These are phyloP conservation scores for Olyra latifolia DNA, from an alignment of 176 grass and related monocot species.

Conservation along the genomic window DNA sequence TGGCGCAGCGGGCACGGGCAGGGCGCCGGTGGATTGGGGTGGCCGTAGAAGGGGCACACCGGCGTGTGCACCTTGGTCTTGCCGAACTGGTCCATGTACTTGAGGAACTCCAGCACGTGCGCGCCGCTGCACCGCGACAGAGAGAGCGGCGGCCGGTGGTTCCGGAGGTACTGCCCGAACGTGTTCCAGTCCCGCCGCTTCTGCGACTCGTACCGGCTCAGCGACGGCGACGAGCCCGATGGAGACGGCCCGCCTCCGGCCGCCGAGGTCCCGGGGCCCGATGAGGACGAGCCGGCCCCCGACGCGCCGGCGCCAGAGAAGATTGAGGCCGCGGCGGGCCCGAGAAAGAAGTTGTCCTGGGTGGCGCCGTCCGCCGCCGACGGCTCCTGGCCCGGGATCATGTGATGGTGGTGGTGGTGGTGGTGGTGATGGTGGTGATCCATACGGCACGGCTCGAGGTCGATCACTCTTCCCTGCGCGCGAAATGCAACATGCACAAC, in stretches of 20 bases:
- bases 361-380: constrained; percentile 39
- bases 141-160: constrained; percentile 83
- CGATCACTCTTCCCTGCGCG: neutral
- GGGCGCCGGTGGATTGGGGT: constrained; percentile 82
- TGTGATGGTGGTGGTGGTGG: constrained; percentile 54
- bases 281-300: constrained; percentile 34
- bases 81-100: constrained; percentile 96
- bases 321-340: constrained; percentile 40
- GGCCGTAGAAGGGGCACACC: constrained; percentile 88
- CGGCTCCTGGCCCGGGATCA: constrained; percentile 57
- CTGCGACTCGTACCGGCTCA: constrained; percentile 84
- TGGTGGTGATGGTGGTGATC: constrained; percentile 46
- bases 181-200: constrained; percentile 95
- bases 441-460: no score
- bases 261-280: constrained; percentile 14
- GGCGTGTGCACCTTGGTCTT: constrained; percentile 92
- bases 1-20: constrained; percentile 89
- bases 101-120: constrained; percentile 89
- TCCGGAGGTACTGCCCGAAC: constrained; percentile 82
- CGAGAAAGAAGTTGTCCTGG: constrained; percentile 57
- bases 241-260: constrained; percentile 27
- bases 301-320: constrained; percentile 37
- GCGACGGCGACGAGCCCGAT: constrained; percentile 51
- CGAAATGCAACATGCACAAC: constrained; percentile 12
- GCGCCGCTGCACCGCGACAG: constrained; percentile 75